Base-by-base conservation (phyloP, 2,329 filamentous ascomycete species). In the Ceratocystis destructans region DNA sequence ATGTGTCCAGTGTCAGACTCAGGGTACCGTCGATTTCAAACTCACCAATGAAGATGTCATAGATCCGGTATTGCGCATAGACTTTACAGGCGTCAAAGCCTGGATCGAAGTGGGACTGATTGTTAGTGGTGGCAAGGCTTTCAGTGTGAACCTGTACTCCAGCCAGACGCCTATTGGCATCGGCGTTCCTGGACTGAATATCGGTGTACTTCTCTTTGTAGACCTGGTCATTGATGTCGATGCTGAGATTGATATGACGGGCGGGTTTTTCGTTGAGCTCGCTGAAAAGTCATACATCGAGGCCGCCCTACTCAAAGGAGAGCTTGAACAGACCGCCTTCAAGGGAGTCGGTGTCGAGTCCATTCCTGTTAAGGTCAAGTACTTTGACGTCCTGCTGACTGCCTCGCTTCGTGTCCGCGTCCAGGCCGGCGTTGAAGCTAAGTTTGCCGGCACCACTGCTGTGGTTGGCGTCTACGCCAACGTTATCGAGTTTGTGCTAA, bases 401-500 rank as follows among this genome's bases (percentile, higher is more conserved):
- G 80, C 80, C 22, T 75, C 78, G 48, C 77, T 84, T 10, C 80
- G 80, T 22, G 73, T 84, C 5, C 79, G 79, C 64, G 75, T 79
- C 2, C 77, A 81, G 70, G 76, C 78, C 57, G 79, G 76, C 55
- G 71, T 77, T 17, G 70, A 73, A 33, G 73, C 77, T 17, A 73
- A 75, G 1, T 69, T 77, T 2, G 69, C 76, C 68, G 75, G 75
- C 50, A 75, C 79, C 25, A 78, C 76, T 69, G 76, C 79, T 44
- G 76, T 77, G 70, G 68, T 79, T 15, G 75, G 75, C 55, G 73
- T 83, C 55, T 83, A 76, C 71, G 77, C 78, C 67, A 79, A 83
- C 73, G 71, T 85, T 5, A 76, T 82, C n/a, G 79, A 84, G 70
- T 81, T 83, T 72, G 76, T 78, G 66, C 75, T 76, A 68, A 72